Conservation (phyloP, 768 basidiomycete species). For the Amanita rubescens region DNA sequence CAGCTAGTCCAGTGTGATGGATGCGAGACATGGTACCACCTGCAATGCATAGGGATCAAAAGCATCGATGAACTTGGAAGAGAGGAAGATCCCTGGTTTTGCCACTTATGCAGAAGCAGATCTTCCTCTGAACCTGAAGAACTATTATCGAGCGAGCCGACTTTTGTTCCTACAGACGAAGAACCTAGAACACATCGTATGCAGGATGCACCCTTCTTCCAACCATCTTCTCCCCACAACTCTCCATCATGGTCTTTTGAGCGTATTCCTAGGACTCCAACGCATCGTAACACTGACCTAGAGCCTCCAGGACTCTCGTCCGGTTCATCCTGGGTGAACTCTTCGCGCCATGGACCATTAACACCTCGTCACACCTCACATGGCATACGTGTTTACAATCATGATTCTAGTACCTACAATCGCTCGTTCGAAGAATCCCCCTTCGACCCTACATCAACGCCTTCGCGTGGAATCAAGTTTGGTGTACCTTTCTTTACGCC, state of each 20-base stretch:
- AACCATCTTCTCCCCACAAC: conserved; percentile 39
- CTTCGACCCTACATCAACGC: conserved; percentile 76
- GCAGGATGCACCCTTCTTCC: conserved; percentile 54
- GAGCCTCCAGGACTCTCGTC: conserved; percentile 22
- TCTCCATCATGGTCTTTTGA: conserved; percentile 50
- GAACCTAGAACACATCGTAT: conserved; percentile 31
- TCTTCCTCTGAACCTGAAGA: conserved; percentile 30
- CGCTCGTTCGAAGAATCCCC: conserved; percentile 41
- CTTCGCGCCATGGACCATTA: conserved; percentile 45
- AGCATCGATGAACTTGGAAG: conserved; percentile 56
- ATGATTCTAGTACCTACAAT: conserved; percentile 24
- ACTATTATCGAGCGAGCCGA: conserved; percentile 46
- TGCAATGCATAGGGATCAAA: conserved; percentile 69
- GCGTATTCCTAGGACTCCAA: conserved; percentile 45
- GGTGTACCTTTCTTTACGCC: conserved; percentile 52
- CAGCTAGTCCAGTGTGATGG: conserved; percentile 77
- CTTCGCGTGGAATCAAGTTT: conserved; percentile 70
- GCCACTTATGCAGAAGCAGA: conserved; percentile 44
- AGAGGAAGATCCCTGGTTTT: conserved; percentile 80
- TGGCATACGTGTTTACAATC: conserved; percentile 30
- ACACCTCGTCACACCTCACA: conserved; percentile 42
- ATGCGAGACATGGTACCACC: conserved; percentile 78
- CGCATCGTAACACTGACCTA: conserved; percentile 28
- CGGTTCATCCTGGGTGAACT: conserved; percentile 39
- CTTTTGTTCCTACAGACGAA: conserved; percentile 61